Base-by-base conservation (phyloP, 768 basidiomycete genomes). In the Xerocomellus amylosporus region DNA sequence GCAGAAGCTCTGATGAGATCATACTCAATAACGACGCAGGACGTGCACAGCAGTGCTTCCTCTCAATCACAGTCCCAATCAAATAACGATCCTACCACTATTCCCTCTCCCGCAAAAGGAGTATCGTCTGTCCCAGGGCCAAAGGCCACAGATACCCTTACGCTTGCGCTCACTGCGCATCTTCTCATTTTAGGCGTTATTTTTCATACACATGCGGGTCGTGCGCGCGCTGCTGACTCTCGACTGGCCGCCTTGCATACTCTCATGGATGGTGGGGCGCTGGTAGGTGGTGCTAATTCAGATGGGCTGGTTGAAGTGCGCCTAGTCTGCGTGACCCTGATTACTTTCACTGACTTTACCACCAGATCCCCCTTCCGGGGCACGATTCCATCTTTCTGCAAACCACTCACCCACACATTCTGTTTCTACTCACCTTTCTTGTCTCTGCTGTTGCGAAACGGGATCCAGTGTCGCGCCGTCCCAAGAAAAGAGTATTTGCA, bases 401-500 rank as follows among this genome's bases (percentile, higher is more conserved):
- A 39, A 77, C 78, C 3, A 89, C 88, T 8, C 87, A 89, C 59
- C 88, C 89, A 0, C 79, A 84, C 5, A 68, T 86, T 2, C 60
- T 90, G 0, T 85, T 83, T 58, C 66, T 81, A 13, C 74, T 90
- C 5, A 84, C 82, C 0, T 90, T 86, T 65, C 79, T 90, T 5
- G 72, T 89, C 38, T 86, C 83, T 59, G 78, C 80, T 5, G 73
- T 81, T 1, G 80, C 86, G 0, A 88, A 89, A 61, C 80, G 87
- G 14, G 88, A 92, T 62, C 79, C 85, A 0, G 81, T 86, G 0
- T 90, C 88, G 38, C 77, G 87, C 24, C 85, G 82, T 49, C 89
- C 90, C 4, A 88, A 86, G 72, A 78, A 85, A 54, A 84, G 81
- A 44, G 72, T 87, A 0, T 92, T 90, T 70, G 83, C 87, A 0